These are phyloP conservation scores for Pseudotsuga menziesii DNA, from an alignment of 75 land plant species.

Conservation along the genomic window DNA sequence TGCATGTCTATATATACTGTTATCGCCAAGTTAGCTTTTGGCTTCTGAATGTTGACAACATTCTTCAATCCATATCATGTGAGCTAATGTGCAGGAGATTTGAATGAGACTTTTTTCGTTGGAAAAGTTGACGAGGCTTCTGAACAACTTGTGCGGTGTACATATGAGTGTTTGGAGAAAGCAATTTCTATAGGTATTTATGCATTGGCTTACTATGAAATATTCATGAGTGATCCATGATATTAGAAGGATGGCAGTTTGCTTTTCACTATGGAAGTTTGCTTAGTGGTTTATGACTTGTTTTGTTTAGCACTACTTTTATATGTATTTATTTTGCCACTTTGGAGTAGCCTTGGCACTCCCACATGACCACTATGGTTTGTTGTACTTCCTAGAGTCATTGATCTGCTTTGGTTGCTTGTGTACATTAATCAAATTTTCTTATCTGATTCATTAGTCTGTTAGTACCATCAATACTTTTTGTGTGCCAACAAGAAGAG, in stretches of 20 bases:
- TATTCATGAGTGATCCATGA: no score
- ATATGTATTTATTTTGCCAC: no score
- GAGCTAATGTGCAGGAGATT: conserved; percentile 64
- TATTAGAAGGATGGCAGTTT: no score
- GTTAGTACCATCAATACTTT: not conserved
- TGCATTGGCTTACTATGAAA: no score
- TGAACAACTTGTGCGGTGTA: conserved; percentile 69
- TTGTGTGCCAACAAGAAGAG: not conserved
- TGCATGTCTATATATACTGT: not conserved
- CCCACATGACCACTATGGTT: no score
- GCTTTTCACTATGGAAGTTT: no score
- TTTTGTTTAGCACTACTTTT: no score
- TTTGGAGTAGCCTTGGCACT: no score
- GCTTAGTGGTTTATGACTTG: not conserved
- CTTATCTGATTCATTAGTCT: not conserved
- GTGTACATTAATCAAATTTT: no score
- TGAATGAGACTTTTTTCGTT: conserved; percentile 94
- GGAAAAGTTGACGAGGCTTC: conserved; percentile 92
- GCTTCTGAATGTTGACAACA: not conserved
- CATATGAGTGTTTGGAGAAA: conserved; percentile 97
- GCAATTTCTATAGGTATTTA: conserved; percentile 81
- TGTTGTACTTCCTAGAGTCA: no score
- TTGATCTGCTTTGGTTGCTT: no score
- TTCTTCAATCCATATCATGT: not conserved
- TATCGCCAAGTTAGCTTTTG: not conserved